Evolutionary conservation across 345 rosid genomes (phyloP).

Genomic region (Bruguiera gymnorhiza): DNA sequence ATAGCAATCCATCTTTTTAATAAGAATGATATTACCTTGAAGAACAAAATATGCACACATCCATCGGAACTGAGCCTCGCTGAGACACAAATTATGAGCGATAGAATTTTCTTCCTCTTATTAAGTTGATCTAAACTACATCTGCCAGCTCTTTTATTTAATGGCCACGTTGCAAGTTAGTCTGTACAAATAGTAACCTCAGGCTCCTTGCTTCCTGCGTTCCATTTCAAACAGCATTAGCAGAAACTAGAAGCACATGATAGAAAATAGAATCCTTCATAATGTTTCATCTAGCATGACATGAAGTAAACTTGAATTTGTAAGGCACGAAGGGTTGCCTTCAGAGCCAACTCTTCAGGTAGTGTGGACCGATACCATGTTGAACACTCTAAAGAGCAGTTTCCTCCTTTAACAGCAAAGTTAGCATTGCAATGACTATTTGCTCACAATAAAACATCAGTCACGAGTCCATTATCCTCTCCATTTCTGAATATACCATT

Average conservation of each 20-base stretch:
- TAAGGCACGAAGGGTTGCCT: constrained; percentile 41
- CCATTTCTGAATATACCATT: constrained; percentile 32
- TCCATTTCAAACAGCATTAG: constrained; percentile 10
- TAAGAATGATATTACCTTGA: no score
- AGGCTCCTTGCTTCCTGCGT: constrained; percentile 74
- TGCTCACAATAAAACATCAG: constrained; percentile 66
- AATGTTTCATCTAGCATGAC: background rate
- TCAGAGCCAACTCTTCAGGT: constrained; percentile 66
- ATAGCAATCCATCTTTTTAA: no score
- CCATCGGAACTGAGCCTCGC: no score
- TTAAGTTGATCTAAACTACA: background rate
- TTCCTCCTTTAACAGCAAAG: constrained; percentile 68
- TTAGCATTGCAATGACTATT: constrained; percentile 84
- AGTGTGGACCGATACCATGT: constrained; percentile 70
- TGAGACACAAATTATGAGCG: background rate
- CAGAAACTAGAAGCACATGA: background rate
- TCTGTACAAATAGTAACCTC: constrained; percentile 55
- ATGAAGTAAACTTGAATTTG: background rate
- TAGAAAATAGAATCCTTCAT: background rate
- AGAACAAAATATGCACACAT: no score
- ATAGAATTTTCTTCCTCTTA: background rate
- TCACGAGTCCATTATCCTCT: constrained; percentile 45
- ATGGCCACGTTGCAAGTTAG: constrained; percentile 10
- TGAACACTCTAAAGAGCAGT: constrained; percentile 79
- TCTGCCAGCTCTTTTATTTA: constrained; percentile 5